Base-by-base conservation (phyloP, 805 yeast genomes). In the Soucietia sequanensis region DNA sequence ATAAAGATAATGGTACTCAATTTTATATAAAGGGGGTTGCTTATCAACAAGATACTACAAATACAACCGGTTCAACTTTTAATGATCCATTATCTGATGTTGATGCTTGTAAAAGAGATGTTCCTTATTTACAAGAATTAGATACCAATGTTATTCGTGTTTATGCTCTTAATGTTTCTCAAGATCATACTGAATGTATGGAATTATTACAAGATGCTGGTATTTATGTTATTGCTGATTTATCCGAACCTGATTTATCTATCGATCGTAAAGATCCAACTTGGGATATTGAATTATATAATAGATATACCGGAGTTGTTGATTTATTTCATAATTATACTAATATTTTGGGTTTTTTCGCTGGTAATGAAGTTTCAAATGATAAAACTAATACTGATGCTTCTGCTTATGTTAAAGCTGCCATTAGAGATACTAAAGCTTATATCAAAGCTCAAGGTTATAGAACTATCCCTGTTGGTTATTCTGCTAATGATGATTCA, bases 11-110 rank as follows among this genome's bases (percentile, higher is more conserved):
- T 46, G 91, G 89, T 9, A 75, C 84, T 27, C 95, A 87, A 64
- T 90, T 90, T 64, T 89, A 80, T 62, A 75, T 90, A 52, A 81
- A 79, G 52, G 97, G 97, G 46, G 75, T 88, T 33, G 95, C 95
- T 0, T 88, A 89, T 62, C 97, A 89, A 64, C 80, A 82, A 29
- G 47, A 56, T 50, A 17, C 33, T 43, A 53, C 44, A 31, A 52
- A 50, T 18, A 43, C 41, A n/a, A 38, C 42, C 2, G 37, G 43
- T 6, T 42, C 48, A n/a, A 39, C 52, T 16, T 74, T 68, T 43
- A 70, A 76, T 30, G 97, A 91, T 62, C 95, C 97, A 1, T 69
- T 91, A 50, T 84, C 88, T 4, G 84, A 86, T 52, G 65, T 71
- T 9, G 63, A 56, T 3, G 66, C 81, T 3, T 91, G 98, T 65